phyloP scores from a whole-genome alignment of 192 early-diverging fungal genomes.

The Endogone sp. region DNA sequence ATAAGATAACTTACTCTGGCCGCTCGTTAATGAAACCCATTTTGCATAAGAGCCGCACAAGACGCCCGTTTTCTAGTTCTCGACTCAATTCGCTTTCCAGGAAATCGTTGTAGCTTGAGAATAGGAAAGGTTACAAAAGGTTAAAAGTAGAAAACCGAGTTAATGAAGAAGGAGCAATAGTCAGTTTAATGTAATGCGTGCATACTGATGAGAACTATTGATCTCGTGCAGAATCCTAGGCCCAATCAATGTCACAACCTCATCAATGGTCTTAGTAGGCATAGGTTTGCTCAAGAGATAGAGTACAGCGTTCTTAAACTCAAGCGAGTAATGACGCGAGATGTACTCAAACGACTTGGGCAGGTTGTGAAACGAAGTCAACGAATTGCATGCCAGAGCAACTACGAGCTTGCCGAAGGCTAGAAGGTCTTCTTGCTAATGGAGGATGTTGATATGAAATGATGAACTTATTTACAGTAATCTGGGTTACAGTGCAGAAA shows the following conservation, averaged over 20 bases:
- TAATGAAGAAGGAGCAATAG: no score
- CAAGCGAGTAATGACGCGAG: constrained; percentile 66
- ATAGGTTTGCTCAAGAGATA: constrained; percentile 75
- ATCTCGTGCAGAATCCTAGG: constrained; percentile 73
- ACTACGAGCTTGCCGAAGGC: constrained; percentile 79
- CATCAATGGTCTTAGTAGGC: constrained; percentile 72
- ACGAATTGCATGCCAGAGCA: constrained; percentile 70
- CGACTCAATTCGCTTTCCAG: constrained; percentile 72
- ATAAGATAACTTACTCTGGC: constrained; percentile 60
- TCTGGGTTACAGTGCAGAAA: neutral
- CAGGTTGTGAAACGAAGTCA: constrained; percentile 64
- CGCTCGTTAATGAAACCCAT: constrained; percentile 92
- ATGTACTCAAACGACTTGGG: constrained; percentile 76
- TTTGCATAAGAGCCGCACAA: constrained; percentile 86
- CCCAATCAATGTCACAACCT: constrained; percentile 74
- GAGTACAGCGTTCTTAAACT: constrained; percentile 80
- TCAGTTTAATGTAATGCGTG: neutral
- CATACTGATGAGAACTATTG: constrained; percentile 67
- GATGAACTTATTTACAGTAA: neutral
- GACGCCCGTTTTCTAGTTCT: constrained; percentile 90
- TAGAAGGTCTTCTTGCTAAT: constrained; percentile 80
- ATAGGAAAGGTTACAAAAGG: neutral
- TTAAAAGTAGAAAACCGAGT: no score
- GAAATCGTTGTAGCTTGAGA: constrained; percentile 62
- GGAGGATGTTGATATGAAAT: neutral